A percentile compares a stretch with the other conserved stretches of the same genome.
Conservation (phyloP, 805 yeast genomes). For the Wickerhamiella kazuoi region DNA sequence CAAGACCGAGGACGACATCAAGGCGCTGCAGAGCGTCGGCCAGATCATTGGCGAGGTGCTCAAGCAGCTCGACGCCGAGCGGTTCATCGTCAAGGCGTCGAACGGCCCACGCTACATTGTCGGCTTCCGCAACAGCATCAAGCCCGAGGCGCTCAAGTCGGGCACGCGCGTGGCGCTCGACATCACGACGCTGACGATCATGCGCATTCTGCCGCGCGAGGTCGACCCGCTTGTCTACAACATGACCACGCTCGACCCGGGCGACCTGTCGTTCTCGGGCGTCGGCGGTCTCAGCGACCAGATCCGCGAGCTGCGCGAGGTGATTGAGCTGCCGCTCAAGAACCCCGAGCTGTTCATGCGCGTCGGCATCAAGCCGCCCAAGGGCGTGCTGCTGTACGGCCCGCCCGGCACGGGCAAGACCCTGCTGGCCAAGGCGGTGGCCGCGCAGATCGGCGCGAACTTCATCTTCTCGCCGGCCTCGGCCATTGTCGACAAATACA, state of each 20-base stretch:
- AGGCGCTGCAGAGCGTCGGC: slow-evolving; percentile 92
- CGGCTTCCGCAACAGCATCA: slow-evolving; percentile 88
- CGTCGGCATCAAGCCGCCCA: slow-evolving; percentile 97
- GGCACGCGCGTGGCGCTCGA: slow-evolving; percentile 95
- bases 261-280: slow-evolving; percentile 82
- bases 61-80: slow-evolving; percentile 85
- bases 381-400: slow-evolving; percentile 89
- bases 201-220: slow-evolving; percentile 94
- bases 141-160: slow-evolving; percentile 63
- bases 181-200: slow-evolving; percentile 92
- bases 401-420: slow-evolving; percentile 99
- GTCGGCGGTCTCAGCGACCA: slow-evolving; percentile 95
- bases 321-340: slow-evolving; percentile 88
- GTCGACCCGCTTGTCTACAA: slow-evolving; percentile 96
- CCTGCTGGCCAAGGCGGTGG: slow-evolving; percentile 88
- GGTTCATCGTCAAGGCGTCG: slow-evolving; percentile 86
- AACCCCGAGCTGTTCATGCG: slow-evolving; percentile 91
- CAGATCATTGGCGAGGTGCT: slow-evolving; percentile 94
- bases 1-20: slow-evolving; percentile 91
- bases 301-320: slow-evolving; percentile 91
- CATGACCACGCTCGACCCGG: slow-evolving; percentile 97
- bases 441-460: slow-evolving; percentile 96
- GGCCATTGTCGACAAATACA: slow-evolving; percentile 93
- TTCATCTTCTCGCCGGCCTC: slow-evolving; percentile 97
- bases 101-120: slow-evolving; percentile 96